Evolutionary conservation across 352 stramenopile genomes (phyloP).

Genomic region (Pythium rhizo-oryzae): DNA sequence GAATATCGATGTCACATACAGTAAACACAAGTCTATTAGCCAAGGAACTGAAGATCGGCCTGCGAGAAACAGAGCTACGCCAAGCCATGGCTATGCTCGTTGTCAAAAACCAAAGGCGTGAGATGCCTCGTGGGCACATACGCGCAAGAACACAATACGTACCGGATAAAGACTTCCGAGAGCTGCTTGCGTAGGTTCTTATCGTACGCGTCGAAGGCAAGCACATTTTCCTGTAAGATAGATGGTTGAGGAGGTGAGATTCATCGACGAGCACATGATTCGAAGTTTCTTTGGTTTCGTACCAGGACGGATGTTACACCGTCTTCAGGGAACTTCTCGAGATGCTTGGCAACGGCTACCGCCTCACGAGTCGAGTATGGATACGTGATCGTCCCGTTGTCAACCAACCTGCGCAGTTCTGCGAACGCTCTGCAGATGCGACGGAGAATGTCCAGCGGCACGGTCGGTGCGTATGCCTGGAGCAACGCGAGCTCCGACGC

Average conservation of each 20-base stretch:
- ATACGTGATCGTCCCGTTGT: constrained; percentile 92
- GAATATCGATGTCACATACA: constrained; percentile 19
- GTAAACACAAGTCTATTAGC: constrained; percentile 28
- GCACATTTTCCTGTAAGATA: constrained; percentile 87
- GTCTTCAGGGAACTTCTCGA: constrained; percentile 93
- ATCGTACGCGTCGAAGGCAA: constrained; percentile 94
- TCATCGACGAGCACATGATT: background rate
- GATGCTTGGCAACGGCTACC: constrained; percentile 93
- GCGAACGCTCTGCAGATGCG: constrained; percentile 89
- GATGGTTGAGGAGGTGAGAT: background rate
- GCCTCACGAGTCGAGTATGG: constrained; percentile 95
- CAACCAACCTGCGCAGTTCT: constrained; percentile 88
- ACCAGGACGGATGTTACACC: constrained; percentile 80
- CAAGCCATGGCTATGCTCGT: constrained; percentile 30
- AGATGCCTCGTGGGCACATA: constrained; percentile 15
- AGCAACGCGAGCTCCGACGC: constrained; percentile 92
- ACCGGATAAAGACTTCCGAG: constrained; percentile 73
- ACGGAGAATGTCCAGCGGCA: constrained; percentile 75
- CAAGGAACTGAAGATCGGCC: constrained; percentile 4
- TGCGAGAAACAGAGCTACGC: constrained; percentile 12
- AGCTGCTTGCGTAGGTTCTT: constrained; percentile 71
- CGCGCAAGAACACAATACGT: constrained; percentile 20
- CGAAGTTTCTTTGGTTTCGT: constrained; percentile 6
- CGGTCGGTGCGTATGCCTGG: constrained; percentile 87
- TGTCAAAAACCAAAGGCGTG: constrained; percentile 22